Evolutionary conservation across 495 filamentous ascomycete genomes (phyloP).

Genomic region (Astrothelium macrocarpum): DNA sequence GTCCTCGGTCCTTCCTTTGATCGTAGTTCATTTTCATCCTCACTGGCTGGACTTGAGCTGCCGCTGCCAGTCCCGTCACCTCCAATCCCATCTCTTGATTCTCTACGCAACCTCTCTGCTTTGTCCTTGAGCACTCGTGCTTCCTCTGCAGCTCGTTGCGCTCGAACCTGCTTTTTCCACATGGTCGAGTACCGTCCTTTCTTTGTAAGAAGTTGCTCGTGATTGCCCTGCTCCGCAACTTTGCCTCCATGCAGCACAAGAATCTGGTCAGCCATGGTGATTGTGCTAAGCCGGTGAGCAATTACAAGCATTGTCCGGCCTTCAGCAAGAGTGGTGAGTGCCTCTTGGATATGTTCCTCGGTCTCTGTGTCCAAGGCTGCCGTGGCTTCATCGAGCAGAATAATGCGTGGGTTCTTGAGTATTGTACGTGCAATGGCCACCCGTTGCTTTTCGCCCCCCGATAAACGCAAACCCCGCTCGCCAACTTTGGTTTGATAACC

Average conservation of each 20-base stretch:
- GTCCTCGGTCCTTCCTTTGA: neutral
- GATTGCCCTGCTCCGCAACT: slow-evolving; percentile 77
- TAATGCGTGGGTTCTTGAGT: slow-evolving; percentile 89
- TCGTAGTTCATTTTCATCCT: slow-evolving; percentile 28
- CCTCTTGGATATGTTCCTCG: slow-evolving; percentile 88
- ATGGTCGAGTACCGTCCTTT: slow-evolving; percentile 80
- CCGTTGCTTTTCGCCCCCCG: slow-evolving; percentile 92
- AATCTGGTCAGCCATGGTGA: slow-evolving; percentile 90
- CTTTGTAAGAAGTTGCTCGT: slow-evolving; percentile 67
- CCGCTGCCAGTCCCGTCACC: slow-evolving; percentile 8
- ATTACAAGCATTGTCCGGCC: slow-evolving; percentile 82
- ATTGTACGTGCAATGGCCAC: slow-evolving; percentile 96
- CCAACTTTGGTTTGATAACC: slow-evolving; percentile 87
- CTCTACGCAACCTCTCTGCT: slow-evolving; percentile 45
- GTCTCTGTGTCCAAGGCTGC: slow-evolving; percentile 92
- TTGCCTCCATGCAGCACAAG: slow-evolving; percentile 79
- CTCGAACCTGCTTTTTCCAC: slow-evolving; percentile 93
- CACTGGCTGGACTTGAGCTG: slow-evolving; percentile 21
- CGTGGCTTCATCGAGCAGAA: slow-evolving; percentile 93
- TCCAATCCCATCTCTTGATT: slow-evolving; percentile 20
- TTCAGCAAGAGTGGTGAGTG: slow-evolving; percentile 65
- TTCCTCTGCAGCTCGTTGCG: slow-evolving; percentile 71
- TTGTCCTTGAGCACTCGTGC: slow-evolving; percentile 48
- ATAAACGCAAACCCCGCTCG: slow-evolving; percentile 84
- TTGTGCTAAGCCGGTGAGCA: slow-evolving; percentile 85